These are phyloP conservation scores for Saccharomycopsis selenospora DNA, from an alignment of 805 yeast genomes.

Conservation along the genomic window DNA sequence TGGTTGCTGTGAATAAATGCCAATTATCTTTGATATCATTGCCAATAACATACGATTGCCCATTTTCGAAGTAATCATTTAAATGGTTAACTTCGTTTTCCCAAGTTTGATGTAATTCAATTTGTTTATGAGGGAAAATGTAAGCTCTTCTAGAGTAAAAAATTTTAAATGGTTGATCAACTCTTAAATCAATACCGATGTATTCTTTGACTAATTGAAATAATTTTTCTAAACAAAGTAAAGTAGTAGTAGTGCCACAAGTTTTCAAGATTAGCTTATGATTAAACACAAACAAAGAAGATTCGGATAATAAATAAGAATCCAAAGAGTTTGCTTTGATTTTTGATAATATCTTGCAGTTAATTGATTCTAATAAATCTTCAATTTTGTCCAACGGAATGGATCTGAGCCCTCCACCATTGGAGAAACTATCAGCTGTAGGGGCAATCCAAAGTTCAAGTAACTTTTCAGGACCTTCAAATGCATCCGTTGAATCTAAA, in stretches of 20 bases:
- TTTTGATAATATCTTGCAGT: conserved; percentile 81
- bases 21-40: conserved; percentile 78
- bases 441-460: conserved; percentile 84
- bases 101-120: conserved; percentile 80
- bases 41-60: conserved; percentile 72
- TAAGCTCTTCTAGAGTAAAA: conserved; percentile 89
- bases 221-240: conserved; percentile 64
- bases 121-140: conserved; percentile 86
- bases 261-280: conserved; percentile 85
- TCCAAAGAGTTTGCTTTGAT: conserved; percentile 60
- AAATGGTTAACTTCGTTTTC: conserved; percentile 65
- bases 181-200: conserved; percentile 35
- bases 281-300: conserved; percentile 81
- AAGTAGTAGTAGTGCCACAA: conserved; percentile 92
- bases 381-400: conserved; percentile 68
- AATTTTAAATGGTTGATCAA: conserved; percentile 47
- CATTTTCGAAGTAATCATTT: conserved; percentile 54
- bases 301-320: conserved; percentile 82
- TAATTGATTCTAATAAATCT: conserved; percentile 67
- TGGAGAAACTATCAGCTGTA: conserved; percentile 33
- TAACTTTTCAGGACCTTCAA: conserved; percentile 95
- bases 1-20: conserved; percentile 73
- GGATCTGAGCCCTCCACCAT: conserved; percentile 40
- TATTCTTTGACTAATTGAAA: conserved; percentile 42
- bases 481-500: conserved; percentile 84